Evolutionary conservation across 139 green algal species (phyloP).

Genomic region (Mychonastes homosphaera): DNA sequence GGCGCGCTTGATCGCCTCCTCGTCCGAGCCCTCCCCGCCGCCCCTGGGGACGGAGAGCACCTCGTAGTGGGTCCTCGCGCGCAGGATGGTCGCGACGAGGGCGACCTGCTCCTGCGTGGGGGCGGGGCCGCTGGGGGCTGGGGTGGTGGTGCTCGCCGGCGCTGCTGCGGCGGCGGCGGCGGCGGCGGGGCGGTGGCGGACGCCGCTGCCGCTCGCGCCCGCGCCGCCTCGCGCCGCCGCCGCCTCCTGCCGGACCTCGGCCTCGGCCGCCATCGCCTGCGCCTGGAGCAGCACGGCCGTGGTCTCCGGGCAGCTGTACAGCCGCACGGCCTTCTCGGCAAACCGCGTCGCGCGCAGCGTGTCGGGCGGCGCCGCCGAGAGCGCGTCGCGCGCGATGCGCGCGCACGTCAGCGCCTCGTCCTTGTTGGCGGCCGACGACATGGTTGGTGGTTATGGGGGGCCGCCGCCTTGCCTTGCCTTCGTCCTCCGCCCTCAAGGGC

Average conservation of each 20-base stretch:
- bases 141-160: background rate
- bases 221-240: no score
- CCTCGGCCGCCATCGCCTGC: background rate
- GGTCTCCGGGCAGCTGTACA: conserved; percentile 39
- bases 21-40: conserved; percentile 21
- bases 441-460: conserved; percentile 1
- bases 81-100: conserved; percentile 31
- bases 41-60: no score
- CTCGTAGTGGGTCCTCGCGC: conserved; percentile 36
- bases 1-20: conserved; percentile 51
- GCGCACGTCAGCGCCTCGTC: conserved; percentile 32
- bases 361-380: conserved; percentile 24
- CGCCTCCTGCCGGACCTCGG: background rate
- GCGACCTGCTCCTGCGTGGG: conserved; percentile 34
- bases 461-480: no score
- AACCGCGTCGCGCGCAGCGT: conserved; percentile 38
- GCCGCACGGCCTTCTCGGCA: conserved; percentile 37
- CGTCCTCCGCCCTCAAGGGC: no score
- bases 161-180: conserved; percentile 1
- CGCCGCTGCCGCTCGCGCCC: background rate
- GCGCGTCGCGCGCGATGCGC: conserved; percentile 25
- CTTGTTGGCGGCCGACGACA: conserved; percentile 28
- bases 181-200: background rate
- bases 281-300: background rate
- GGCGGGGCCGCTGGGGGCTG: background rate